Evolutionary conservation across 331 rosid genomes (phyloP), one percentile per base, ranked within the genome.

Genomic region (Acacia pycnantha): DNA sequence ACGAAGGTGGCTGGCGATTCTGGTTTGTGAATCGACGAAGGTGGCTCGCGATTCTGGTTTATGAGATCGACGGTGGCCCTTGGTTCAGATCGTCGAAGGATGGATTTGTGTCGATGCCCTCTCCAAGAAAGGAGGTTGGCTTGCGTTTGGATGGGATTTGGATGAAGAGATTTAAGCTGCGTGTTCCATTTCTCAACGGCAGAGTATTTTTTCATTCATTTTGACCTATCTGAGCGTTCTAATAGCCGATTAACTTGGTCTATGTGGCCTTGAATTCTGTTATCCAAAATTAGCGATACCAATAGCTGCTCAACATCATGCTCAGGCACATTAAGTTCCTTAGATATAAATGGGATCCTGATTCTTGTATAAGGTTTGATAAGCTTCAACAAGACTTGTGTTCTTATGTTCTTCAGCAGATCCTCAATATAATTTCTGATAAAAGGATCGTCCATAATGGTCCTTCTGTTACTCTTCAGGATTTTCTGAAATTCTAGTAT

Each of bases 271-370:
- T 95, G 96, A 70, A 95, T 87, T 89, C 96, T 91, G 86, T 93
- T 95, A 82, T 95, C 98, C 92, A 95, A 86, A 82, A 95, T 95
- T 65, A 95, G 93, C 0, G 98, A 95, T 54, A 94, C 97, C 84
- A 96, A 88, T 50, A 96, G 88, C 91, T 93, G 97, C 91, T 93
- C 98, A 75, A 93, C 99, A 73, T 95, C 99, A 83, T 89, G 92
- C 86, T 95, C 99, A 0, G 99, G 97, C 46, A 95, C 99, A 79
- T 95, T 95, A 47, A 95, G 99, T 71, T 95, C 99, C 99, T 93
- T 88, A 33, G 99, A 96, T 86, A 96, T 96, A 83, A 96, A 96
- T 14, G 99, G 98, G 79, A 96, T 96, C 82, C 94, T 87, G 79
- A 96, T 96, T 88, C 98, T 94, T 67, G 99, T 96, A 83, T 96